Conservation (phyloP, 192 early-diverging fungal species). For the Entomortierella lignicola region DNA sequence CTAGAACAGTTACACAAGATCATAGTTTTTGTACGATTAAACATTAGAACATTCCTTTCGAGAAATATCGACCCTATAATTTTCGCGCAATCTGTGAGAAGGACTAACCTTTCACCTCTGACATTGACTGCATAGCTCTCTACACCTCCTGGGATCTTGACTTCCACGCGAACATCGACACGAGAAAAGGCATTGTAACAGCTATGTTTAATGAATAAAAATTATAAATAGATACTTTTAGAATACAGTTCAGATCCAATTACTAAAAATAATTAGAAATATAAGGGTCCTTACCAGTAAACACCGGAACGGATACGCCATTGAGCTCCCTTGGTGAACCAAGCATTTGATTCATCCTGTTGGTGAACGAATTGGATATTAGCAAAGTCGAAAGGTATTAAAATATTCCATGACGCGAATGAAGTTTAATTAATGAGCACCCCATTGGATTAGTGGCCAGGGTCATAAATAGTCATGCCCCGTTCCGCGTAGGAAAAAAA, state of each 20-base stretch:
- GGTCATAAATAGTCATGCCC: neutral
- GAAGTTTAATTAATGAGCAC: constrained; percentile 12
- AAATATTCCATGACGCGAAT: neutral
- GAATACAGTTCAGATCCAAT: too few relatives aligned
- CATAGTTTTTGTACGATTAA: neutral
- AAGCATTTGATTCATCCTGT: constrained; percentile 73
- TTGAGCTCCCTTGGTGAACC: constrained; percentile 69
- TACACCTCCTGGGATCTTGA: constrained; percentile 98
- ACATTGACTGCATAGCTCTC: constrained; percentile 91
- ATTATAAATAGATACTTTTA: too few relatives aligned
- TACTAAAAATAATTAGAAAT: constrained; percentile 4
- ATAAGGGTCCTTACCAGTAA: constrained; percentile 62
- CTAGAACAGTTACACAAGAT: constrained; percentile 40
- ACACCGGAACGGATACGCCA: constrained; percentile 74
- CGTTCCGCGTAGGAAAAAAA: neutral
- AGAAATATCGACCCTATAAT: too few relatives aligned
- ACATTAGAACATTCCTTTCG: too few relatives aligned
- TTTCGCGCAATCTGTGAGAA: too few relatives aligned
- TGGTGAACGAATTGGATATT: neutral
- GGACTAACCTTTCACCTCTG: constrained; percentile 92
- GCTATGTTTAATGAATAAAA: too few relatives aligned
- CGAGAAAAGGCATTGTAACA: constrained; percentile 98
- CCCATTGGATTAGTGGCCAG: neutral
- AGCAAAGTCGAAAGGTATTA: neutral
- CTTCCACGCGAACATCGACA: constrained; percentile 97